Conservation (phyloP, 164 flowering plant species). For the Annona squamosa region DNA sequence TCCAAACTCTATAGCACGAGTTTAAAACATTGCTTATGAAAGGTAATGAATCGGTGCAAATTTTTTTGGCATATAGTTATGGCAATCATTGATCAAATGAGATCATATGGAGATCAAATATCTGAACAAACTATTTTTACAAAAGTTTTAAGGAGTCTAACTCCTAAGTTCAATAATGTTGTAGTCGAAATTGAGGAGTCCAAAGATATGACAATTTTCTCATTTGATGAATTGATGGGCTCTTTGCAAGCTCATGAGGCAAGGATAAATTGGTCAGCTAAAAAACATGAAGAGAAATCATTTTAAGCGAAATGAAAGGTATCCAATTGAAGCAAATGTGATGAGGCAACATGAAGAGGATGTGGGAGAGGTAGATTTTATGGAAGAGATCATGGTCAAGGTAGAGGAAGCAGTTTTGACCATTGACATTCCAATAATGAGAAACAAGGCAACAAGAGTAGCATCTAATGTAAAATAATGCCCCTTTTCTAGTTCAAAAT, state of each 20-base stretch:
- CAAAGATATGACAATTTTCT: neutral
- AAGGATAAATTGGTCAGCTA: neutral
- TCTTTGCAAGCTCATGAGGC: neutral
- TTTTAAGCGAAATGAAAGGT: neutral
- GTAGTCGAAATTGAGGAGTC: neutral
- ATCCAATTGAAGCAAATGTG: neutral
- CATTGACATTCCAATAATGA: no score
- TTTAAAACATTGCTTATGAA: constrained; percentile 1
- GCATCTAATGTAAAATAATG: no score
- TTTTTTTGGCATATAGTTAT: neutral
- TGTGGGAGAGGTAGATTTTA: neutral
- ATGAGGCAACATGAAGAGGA: neutral
- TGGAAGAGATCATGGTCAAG: neutral
- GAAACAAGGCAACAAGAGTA: no score
- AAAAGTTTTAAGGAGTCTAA: neutral
- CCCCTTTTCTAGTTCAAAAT: no score
- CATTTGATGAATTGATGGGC: neutral
- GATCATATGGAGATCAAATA: neutral
- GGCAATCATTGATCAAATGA: neutral
- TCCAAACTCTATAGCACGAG: no score
- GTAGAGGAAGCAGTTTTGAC: neutral
- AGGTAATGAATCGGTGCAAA: neutral
- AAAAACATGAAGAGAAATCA: neutral
- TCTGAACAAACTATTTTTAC: no score
- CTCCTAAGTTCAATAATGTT: constrained; percentile 3